Conservation (phyloP, 2,329 filamentous ascomycete species). For the Lachnellula subtilissima region DNA sequence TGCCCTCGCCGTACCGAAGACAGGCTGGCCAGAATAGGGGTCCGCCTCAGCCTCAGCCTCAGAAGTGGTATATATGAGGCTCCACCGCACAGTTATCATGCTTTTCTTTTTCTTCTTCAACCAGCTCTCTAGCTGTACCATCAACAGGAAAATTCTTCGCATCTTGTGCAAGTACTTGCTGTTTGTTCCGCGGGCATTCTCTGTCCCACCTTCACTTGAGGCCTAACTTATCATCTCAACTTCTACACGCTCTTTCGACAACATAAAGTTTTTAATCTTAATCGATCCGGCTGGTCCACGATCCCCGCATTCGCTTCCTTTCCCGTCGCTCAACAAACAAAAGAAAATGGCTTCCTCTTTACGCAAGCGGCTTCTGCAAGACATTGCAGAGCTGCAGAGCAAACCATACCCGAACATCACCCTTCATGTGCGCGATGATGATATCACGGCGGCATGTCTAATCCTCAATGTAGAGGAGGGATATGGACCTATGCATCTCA, state of each 20-base stretch:
- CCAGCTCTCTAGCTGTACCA: not conserved
- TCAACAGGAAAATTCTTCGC: not conserved
- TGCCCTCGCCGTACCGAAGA: not conserved
- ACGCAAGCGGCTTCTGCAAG: slow-evolving; percentile 35
- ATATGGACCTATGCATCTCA: slow-evolving; percentile 40
- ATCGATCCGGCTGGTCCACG: not conserved
- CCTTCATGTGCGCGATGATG: slow-evolving; percentile 35
- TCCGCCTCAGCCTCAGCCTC: not conserved
- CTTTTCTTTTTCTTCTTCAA: not conserved
- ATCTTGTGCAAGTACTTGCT: not conserved
- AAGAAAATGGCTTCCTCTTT: slow-evolving; percentile 4
- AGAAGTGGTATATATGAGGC: not conserved
- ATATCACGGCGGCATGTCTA: slow-evolving; percentile 38
- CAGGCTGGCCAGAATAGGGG: not conserved
- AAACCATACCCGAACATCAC: slow-evolving; percentile 44
- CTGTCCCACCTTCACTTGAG: not conserved
- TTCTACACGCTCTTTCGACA: not conserved
- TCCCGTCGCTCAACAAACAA: not conserved
- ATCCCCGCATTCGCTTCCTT: not conserved
- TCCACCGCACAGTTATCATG: not conserved
- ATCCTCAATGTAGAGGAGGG: slow-evolving; percentile 37
- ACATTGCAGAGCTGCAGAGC: slow-evolving; percentile 42
- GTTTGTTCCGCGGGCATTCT: not conserved
- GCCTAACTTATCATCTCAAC: not conserved
- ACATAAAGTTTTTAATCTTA: not conserved